phyloP scores from a whole-genome alignment of 1,284 basidiomycete genomes.

The Ganoderma leucocontextum region DNA sequence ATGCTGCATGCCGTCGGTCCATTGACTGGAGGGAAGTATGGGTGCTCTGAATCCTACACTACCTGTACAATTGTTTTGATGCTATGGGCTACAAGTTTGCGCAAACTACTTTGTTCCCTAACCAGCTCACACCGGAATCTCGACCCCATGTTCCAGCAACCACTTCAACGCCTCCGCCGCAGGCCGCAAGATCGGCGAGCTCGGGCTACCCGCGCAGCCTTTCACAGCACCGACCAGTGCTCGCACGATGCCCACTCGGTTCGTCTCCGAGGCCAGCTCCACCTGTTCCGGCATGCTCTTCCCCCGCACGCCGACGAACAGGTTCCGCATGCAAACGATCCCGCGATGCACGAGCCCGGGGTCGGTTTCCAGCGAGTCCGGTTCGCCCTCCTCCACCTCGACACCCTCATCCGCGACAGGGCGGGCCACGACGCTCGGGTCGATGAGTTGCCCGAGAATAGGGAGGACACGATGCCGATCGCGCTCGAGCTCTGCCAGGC shows the following conservation, averaged over 20 bases:
- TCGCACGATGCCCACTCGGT: conserved; percentile 56
- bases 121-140: conserved; percentile 25
- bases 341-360: conserved; percentile 80
- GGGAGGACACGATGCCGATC: conserved; percentile 67
- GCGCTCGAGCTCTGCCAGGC: conserved; percentile 67
- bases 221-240: conserved; percentile 59
- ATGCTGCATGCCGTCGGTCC: not conserved
- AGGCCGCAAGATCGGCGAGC: conserved; percentile 48
- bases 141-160: conserved; percentile 44
- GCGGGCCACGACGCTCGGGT: conserved; percentile 51
- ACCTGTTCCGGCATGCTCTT: conserved; percentile 48
- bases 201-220: conserved; percentile 42
- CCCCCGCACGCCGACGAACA: conserved; percentile 54
- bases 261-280: conserved; percentile 56
- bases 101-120: not conserved
- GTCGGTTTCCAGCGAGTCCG: conserved; percentile 45
- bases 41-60: not conserved
- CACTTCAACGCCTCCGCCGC: conserved; percentile 56
- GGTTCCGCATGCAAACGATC: conserved; percentile 73
- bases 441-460: conserved; percentile 71
- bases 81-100: not conserved
- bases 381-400: conserved; percentile 38
- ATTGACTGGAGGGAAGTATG: not conserved
- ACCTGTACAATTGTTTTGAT: not conserved
- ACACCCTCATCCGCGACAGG: conserved; percentile 44